These are phyloP conservation scores for Apophysomyces ossiformis DNA, from an alignment of 371 early-diverging fungal genomes.

Conservation along the genomic window DNA sequence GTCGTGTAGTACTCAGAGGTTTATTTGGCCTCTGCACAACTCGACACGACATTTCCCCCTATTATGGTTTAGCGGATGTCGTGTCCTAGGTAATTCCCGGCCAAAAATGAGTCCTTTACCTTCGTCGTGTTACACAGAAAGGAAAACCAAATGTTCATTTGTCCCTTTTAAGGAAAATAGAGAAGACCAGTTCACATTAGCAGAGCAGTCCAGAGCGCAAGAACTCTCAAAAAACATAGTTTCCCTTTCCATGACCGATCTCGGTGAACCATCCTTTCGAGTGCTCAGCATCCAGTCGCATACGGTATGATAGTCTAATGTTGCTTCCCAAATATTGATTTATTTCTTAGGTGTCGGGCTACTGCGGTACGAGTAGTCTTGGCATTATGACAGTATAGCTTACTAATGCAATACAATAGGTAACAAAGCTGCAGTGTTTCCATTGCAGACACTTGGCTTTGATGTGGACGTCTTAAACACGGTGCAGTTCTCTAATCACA, in stretches of 20 bases:
- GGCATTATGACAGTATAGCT: not conserved
- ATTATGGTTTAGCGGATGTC: no score
- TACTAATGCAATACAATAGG: conserved; percentile 34
- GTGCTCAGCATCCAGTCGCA: conserved; percentile 92
- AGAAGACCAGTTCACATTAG: no score
- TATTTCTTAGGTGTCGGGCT: conserved; percentile 65
- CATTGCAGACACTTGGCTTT: conserved; percentile 87
- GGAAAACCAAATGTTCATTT: no score
- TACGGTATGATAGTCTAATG: conserved; percentile 58
- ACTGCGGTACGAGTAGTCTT: conserved; percentile 59
- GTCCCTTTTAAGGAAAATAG: no score
- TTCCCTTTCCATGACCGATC: conserved; percentile 5
- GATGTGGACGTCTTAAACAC: conserved; percentile 94
- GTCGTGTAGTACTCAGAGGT: no score
- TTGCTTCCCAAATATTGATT: not conserved
- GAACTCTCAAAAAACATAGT: no score
- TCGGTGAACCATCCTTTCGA: conserved; percentile 33
- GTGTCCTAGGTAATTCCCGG: no score
- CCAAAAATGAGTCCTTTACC: no score
- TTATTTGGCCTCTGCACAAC: no score
- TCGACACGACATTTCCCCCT: no score
- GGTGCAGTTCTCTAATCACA: conserved; percentile 93
- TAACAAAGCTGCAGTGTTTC: conserved; percentile 90
- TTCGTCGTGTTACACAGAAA: no score
- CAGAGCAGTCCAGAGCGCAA: no score